Evolutionary conservation across 1,284 basidiomycete genomes (phyloP), one percentile per base, ranked within the genome.

Genomic region (Termitomyces sp.): DNA sequence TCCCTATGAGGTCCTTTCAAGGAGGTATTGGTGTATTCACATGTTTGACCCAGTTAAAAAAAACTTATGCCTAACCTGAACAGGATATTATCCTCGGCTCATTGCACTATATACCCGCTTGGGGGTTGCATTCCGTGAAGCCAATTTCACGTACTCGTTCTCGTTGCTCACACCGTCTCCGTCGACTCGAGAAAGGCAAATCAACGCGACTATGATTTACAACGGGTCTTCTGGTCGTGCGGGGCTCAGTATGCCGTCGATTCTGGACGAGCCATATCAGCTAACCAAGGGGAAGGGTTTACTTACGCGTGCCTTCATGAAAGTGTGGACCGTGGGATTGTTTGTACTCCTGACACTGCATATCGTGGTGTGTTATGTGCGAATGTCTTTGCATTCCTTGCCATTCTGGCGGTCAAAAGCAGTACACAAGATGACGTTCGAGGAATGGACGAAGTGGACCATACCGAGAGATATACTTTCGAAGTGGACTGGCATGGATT

Each of bases 1-100:
- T 88, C 0, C 88, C 88, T 1, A 90, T 90, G 87, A 72, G 87
- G 19, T 84, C 83, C 1, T 89, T 89, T 64, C 86, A 89, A 73
- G 84, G 84, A 70, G 84, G 84, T 81, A 50, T 35, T 75, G 63
- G 19, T 26, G 19, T n/a, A n/a, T 33, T 44, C 24, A 4, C 14
- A 4, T 13, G 50, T 39, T 41, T 37, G 33, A 8, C 21, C 48
- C 21, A 8, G 46, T 38, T 24, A 2, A 24, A 19, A 55, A 21
- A 49, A 39, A 24, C 8, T 50, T 46, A 42, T 40, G 31, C 44
- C 41, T 21, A 21, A 45, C 5, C 45, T 16, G 19, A 43, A 10
- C 57, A 88, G 86, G 87, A 0, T 88, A 88, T 64, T 89, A 90
- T 64, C 78, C 79, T 1, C 78, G 80, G 40, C 72, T 90, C 10